phyloP scores from a whole-genome alignment of 139 green algal genomes.

The Chlamydomonas sphaeroides region DNA sequence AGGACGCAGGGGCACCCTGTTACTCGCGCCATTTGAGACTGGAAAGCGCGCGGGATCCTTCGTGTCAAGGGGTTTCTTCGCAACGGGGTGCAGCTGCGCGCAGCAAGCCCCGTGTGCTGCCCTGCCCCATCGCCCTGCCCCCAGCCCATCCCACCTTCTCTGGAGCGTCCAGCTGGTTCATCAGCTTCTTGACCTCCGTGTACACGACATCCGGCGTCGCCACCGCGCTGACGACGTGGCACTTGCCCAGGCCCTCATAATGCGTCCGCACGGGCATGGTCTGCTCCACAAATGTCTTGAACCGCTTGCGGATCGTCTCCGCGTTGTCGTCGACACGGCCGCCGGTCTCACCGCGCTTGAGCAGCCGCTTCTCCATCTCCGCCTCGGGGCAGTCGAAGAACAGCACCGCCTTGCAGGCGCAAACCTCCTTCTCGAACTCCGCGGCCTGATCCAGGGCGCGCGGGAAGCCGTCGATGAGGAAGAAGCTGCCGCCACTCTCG shows the following conservation, averaged over 20 bases:
- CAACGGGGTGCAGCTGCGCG: no score
- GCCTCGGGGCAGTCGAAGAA: slow-evolving; percentile 66
- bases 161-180: slow-evolving; percentile 2
- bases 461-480: slow-evolving; percentile 95
- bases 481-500: slow-evolving; percentile 64
- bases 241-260: slow-evolving; percentile 79
- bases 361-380: slow-evolving; percentile 88
- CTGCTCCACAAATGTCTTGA: slow-evolving; percentile 88
- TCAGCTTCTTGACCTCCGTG: slow-evolving; percentile 12
- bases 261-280: slow-evolving; percentile 88
- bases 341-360: slow-evolving; percentile 86
- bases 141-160: slow-evolving; percentile 17
- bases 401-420: slow-evolving; percentile 45
- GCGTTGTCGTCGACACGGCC: slow-evolving; percentile 95
- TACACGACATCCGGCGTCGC: slow-evolving; percentile 14
- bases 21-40: no score
- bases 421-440: slow-evolving; percentile 71
- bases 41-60: no score
- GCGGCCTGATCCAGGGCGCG: slow-evolving; percentile 83
- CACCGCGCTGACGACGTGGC: slow-evolving; percentile 28
- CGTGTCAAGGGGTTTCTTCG: no score
- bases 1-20: no score
- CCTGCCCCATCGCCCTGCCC: no score
- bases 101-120: no score
- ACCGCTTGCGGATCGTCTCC: slow-evolving; percentile 95